Conservation (phyloP, 768 basidiomycete genomes). For the Hypholoma sublateritium region DNA sequence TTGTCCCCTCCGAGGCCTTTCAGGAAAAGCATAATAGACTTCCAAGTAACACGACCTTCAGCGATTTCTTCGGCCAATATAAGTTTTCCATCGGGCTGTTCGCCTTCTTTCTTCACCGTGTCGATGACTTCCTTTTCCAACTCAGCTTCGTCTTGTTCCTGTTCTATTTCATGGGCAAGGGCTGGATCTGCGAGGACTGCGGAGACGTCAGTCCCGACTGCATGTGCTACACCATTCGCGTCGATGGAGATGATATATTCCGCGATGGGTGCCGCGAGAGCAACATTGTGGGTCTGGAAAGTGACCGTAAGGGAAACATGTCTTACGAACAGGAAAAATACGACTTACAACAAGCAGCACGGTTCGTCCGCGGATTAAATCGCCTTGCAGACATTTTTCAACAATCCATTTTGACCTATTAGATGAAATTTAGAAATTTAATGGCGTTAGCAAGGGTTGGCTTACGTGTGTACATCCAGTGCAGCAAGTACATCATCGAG, state of each 20-base stretch:
- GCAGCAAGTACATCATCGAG: constrained; percentile 78
- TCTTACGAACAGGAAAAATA: not conserved
- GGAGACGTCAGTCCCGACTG: constrained; percentile 43
- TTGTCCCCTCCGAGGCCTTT: constrained; percentile 35
- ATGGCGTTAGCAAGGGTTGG: not conserved
- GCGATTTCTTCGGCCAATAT: constrained; percentile 64
- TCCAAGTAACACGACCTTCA: constrained; percentile 30
- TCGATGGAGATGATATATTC: constrained; percentile 57
- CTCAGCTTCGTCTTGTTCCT: constrained; percentile 19
- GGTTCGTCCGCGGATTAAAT: constrained; percentile 76
- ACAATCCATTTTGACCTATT: constrained; percentile 81
- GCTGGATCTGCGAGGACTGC: constrained; percentile 42
- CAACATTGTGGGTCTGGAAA: constrained; percentile 48
- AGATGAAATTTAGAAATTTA: not conserved
- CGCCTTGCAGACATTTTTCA: constrained; percentile 75
- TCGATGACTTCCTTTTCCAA: constrained; percentile 28
- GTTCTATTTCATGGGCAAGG: constrained; percentile 29
- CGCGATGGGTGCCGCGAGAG: constrained; percentile 52
- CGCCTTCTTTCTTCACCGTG: constrained; percentile 23
- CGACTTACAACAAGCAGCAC: constrained; percentile 71
- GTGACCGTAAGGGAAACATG: not conserved
- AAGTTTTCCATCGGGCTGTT: constrained; percentile 29
- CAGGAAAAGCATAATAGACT: constrained; percentile 37
- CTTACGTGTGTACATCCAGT: constrained; percentile 42
- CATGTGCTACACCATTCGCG: constrained; percentile 48